Evolutionary conservation across 768 basidiomycete genomes (phyloP), one percentile per base, ranked within the genome.

Genomic region (Termitomyces eurrhizus): DNA sequence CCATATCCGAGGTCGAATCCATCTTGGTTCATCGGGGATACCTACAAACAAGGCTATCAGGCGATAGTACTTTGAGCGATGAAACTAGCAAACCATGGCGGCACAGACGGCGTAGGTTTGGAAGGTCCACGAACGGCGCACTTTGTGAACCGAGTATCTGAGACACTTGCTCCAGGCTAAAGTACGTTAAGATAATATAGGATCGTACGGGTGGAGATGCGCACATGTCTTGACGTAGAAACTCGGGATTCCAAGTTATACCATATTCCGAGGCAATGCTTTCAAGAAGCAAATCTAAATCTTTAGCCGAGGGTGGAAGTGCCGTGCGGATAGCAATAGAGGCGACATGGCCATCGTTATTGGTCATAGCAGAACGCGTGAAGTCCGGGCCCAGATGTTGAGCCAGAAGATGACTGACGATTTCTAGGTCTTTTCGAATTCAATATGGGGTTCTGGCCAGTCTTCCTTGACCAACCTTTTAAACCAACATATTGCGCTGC

Each of bases 1-100:
- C 90, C 90, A 92, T 66, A 89, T 78, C 46, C 88, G 80, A 33
- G 90, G 88, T 45, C 90, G 81, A 63, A 92, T 76, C 88, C 89
- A 92, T 5, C 80, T 73, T 46, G 90, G 90, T 65, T 88, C 80
- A 64, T 89, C 83, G 52, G 90, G 88, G 50, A 92, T 81, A 60
- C 90, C 90, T 92, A 62, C 44, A 62, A 67, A 33, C 64, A 35
- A 48, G 49, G 33, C 33, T 61, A 54, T 62, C 45, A 29, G 48
- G 46, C 24, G 48, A n/a, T 13, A 35, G 35, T 52, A 24, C 11
- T 33, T 36, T 21, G 21, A 4, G 6, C 7, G 21, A 5, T 13
- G n/a, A 36, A n/a, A 35, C 7, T 7, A 18, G 35, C 78, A 46
- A 74, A 90, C 90, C 90, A 64, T 79, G 80, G 33, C 78, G 70